These are phyloP conservation scores for Russula abietina DNA, from an alignment of 768 basidiomycete genomes.

Conservation along the genomic window DNA sequence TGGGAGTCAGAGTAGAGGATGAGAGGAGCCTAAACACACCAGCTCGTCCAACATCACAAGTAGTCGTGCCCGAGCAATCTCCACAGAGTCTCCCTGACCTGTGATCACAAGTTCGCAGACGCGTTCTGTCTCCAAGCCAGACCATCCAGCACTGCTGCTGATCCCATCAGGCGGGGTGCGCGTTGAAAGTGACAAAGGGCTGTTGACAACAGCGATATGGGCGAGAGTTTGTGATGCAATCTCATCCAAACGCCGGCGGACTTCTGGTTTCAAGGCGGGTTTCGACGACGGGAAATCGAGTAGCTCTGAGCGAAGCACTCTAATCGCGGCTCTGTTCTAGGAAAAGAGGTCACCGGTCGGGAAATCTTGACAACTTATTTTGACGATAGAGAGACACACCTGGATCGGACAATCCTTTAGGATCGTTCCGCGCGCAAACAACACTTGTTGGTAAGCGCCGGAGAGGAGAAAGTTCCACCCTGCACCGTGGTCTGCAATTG, in stretches of 20 bases:
- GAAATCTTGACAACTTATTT: constrained; percentile 22
- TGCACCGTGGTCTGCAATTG: constrained; percentile 61
- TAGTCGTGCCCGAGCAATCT: constrained; percentile 83
- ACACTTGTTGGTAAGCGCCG: constrained; percentile 88
- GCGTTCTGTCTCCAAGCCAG: constrained; percentile 88
- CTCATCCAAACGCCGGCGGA: constrained; percentile 83
- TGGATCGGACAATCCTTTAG: constrained; percentile 85
- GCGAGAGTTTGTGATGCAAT: constrained; percentile 90
- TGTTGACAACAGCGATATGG: constrained; percentile 91
- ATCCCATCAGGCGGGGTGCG: constrained; percentile 74
- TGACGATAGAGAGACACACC: constrained; percentile 38
- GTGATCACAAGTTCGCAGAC: constrained; percentile 91
- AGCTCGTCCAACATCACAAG: constrained; percentile 94
- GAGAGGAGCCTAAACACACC: constrained; percentile 43
- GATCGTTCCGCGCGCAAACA: constrained; percentile 82
- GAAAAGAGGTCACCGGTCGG: constrained; percentile 21
- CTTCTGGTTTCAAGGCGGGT: constrained; percentile 74
- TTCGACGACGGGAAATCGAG: constrained; percentile 78
- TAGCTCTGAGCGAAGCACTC: constrained; percentile 88
- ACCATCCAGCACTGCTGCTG: constrained; percentile 72
- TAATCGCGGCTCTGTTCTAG: constrained; percentile 81
- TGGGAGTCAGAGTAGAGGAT: neutral
- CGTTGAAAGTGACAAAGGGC: constrained; percentile 65
- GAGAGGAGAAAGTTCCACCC: constrained; percentile 89
- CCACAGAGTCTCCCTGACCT: constrained; percentile 82